Conservation (phyloP, 352 stramenopile genomes). For the Pythium phragmitis region DNA sequence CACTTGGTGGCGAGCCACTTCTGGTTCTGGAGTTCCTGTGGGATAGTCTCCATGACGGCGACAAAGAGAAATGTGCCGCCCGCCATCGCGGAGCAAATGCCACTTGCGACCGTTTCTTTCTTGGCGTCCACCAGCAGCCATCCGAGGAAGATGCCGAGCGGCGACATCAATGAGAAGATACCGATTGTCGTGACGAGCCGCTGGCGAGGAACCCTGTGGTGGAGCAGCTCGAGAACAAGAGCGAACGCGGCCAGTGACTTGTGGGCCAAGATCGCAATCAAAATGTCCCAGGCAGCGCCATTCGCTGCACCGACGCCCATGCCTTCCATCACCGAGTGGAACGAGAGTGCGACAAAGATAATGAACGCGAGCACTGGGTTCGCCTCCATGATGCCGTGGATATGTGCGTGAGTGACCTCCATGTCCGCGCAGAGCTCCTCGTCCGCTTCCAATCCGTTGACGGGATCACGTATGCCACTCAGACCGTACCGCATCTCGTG, state of each 20-base stretch:
- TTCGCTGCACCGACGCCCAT: constrained; percentile 74
- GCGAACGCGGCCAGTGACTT: constrained; percentile 80
- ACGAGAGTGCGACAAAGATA: constrained; percentile 78
- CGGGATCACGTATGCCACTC: constrained; percentile 18
- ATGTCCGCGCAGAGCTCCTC: constrained; percentile 20
- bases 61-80: constrained; percentile 84
- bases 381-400: constrained; percentile 59
- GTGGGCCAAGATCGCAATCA: constrained; percentile 79
- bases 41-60: constrained; percentile 80
- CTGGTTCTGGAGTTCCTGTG: constrained; percentile 68
- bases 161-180: constrained; percentile 77
- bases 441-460: constrained; percentile 9
- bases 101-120: constrained; percentile 45
- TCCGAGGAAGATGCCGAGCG: constrained; percentile 63
- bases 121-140: constrained; percentile 46
- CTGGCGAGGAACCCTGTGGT: constrained; percentile 48
- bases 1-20: constrained; percentile 51
- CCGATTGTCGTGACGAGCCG: constrained; percentile 44
- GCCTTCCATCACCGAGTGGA: constrained; percentile 86
- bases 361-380: constrained; percentile 68
- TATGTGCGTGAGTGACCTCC: constrained; percentile 53
- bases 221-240: constrained; percentile 64
- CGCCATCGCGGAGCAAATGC: constrained; percentile 71
- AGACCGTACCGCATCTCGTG: neutral
- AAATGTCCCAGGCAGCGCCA: constrained; percentile 66